Evolutionary conservation across 345 rosid genomes (phyloP).

Genomic region (Salix caprea): DNA sequence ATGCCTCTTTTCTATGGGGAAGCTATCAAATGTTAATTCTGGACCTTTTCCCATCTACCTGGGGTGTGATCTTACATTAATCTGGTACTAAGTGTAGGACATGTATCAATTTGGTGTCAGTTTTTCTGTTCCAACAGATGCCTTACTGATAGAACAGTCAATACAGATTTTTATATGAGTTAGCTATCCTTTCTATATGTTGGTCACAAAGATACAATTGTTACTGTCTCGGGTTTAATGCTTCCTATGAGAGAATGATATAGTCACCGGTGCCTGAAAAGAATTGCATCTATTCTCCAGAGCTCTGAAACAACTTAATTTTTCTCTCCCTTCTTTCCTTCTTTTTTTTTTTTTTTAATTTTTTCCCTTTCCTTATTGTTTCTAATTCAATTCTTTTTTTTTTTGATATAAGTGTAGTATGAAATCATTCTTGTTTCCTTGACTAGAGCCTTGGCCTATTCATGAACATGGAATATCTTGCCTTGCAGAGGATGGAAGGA

Average conservation of each 20-base stretch:
- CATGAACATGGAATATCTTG: neutral
- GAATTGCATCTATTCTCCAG: neutral
- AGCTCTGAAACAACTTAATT: neutral
- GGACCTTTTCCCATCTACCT: neutral
- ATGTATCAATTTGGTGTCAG: neutral
- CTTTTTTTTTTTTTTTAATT: neutral
- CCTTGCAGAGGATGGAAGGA: slow-evolving; percentile 81
- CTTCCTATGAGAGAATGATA: neutral
- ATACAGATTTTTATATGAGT: neutral
- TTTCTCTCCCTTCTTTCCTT: neutral
- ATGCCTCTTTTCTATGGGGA: neutral
- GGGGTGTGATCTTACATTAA: neutral
- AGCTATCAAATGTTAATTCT: neutral
- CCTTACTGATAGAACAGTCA: neutral
- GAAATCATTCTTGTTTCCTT: neutral
- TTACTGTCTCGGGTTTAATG: neutral
- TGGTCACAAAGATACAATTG: neutral
- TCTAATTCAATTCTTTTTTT: neutral
- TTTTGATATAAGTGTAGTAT: neutral
- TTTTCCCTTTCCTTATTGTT: neutral
- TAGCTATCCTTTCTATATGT: neutral
- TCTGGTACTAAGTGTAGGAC: neutral
- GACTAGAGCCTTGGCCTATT: neutral
- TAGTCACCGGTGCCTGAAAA: neutral
- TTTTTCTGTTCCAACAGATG: neutral